phyloP scores from a whole-genome alignment of 176 grass and related monocot genomes.

The Oryza officinalis region DNA sequence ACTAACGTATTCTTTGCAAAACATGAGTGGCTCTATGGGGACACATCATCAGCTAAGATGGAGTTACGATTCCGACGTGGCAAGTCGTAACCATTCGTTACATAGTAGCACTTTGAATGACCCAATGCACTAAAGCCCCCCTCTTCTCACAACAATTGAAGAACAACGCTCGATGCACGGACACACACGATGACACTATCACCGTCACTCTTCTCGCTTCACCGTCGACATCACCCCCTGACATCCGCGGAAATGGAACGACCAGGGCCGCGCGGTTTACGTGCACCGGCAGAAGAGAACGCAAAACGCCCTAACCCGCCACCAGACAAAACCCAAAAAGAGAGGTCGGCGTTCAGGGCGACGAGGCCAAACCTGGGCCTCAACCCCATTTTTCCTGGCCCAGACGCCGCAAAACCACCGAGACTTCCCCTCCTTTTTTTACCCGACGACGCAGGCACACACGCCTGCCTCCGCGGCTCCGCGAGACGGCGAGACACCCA shows the following conservation, averaged over 20 bases:
- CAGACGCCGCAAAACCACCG: neutral
- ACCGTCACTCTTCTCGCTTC: neutral
- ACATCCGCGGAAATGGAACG: neutral
- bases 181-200: neutral
- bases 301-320: neutral
- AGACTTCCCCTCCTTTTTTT: neutral
- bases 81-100: too few relatives aligned
- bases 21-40: too few relatives aligned
- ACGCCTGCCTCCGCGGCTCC: neutral
- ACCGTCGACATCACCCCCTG: neutral
- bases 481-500: neutral
- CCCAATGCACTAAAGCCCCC: too few relatives aligned
- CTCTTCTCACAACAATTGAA: too few relatives aligned
- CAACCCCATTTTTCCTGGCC: slow-evolving; percentile 42
- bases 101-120: too few relatives aligned
- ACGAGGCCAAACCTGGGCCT: slow-evolving; percentile 47
- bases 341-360: neutral
- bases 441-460: neutral
- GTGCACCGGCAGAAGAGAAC: neutral
- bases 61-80: too few relatives aligned
- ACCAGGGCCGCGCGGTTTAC: neutral
- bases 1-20: too few relatives aligned
- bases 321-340: neutral
- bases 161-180: neutral
- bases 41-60: too few relatives aligned